Conservation (phyloP, 2,329 filamentous ascomycete genomes). For the Colletotrichum sp. region DNA sequence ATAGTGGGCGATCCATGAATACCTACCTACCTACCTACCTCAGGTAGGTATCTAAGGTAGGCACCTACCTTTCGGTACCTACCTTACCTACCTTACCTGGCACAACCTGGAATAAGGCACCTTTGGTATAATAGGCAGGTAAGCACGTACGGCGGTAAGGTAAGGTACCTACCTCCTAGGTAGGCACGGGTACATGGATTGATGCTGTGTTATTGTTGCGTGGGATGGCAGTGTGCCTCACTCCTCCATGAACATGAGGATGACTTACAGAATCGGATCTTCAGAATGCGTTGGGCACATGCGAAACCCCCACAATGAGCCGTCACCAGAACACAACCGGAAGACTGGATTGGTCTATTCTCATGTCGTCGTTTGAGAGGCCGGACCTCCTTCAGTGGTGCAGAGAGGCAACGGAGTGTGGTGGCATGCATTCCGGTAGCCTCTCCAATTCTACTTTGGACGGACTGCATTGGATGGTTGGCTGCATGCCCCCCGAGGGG, state of each 20-base stretch:
- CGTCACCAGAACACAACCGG: background rate
- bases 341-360: background rate
- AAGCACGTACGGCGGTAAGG: background rate
- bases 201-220: background rate
- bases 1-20: background rate
- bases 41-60: no score
- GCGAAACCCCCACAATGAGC: background rate
- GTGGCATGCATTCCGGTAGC: slow-evolving; percentile 11
- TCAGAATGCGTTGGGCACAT: background rate
- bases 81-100: background rate
- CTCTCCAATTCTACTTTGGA: background rate
- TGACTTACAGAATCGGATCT: background rate
- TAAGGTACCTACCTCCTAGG: background rate
- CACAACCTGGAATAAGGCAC: background rate
- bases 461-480: background rate
- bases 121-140: background rate
- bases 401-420: background rate
- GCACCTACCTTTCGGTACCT: background rate
- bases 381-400: background rate
- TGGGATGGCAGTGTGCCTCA: background rate
- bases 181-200: background rate
- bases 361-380: background rate
- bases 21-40: background rate
- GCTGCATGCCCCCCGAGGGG: slow-evolving; percentile 1
- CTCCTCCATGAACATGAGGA: background rate